Evolutionary conservation across 352 stramenopile species (phyloP).

Genomic region (Globisporangium acanthophoron): DNA sequence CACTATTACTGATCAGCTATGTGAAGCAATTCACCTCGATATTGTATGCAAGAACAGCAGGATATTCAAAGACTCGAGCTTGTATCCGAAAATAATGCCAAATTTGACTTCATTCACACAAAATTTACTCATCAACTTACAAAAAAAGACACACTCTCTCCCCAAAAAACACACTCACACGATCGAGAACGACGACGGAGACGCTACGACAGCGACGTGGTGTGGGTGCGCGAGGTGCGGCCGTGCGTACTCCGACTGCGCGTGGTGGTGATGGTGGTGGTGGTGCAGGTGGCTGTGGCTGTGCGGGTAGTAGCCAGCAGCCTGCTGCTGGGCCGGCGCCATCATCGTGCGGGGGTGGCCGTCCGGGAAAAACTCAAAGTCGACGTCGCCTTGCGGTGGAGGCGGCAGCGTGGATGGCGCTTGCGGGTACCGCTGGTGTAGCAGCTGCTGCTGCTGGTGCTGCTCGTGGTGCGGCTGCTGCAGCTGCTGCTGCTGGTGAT

Average conservation of each 20-base stretch:
- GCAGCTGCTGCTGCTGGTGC: too few species aligned
- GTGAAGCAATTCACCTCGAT: too few species aligned
- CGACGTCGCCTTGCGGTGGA: slow-evolving; percentile 14
- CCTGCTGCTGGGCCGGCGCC: background rate
- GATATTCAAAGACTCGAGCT: too few species aligned
- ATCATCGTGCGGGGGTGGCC: slow-evolving; percentile 2
- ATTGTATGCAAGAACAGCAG: too few species aligned
- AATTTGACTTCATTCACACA: too few species aligned
- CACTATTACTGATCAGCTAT: too few species aligned
- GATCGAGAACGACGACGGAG: slow-evolving; percentile 9
- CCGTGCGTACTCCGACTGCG: slow-evolving; percentile 6
- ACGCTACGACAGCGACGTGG: background rate
- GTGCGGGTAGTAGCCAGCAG: background rate
- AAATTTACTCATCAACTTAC: too few species aligned
- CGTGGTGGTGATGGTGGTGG: slow-evolving; percentile 5
- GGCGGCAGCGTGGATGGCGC: slow-evolving; percentile 14
- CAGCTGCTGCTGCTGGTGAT: slow-evolving; percentile 15
- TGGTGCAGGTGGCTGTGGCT: slow-evolving; percentile 5
- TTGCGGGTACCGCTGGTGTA: slow-evolving; percentile 14
- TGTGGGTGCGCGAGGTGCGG: slow-evolving; percentile 16
- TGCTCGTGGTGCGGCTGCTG: slow-evolving; percentile 16
- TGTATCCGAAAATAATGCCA: too few species aligned
- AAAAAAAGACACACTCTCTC: background rate
- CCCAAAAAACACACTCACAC: background rate
- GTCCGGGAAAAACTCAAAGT: slow-evolving; percentile 24